phyloP scores from a whole-genome alignment of 306 rosid species.

The Delonix regia region DNA sequence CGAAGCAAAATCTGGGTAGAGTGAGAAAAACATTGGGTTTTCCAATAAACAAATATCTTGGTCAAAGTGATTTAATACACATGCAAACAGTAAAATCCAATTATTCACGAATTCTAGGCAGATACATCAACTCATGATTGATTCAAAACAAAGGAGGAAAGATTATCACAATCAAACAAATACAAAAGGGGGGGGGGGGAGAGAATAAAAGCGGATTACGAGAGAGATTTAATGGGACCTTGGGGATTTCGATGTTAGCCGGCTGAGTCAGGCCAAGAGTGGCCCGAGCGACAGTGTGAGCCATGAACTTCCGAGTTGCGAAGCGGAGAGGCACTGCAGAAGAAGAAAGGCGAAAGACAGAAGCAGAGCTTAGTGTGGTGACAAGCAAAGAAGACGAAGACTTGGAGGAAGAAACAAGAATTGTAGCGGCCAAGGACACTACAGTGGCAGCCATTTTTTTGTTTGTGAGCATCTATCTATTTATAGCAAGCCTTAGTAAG shows the following conservation, averaged over 20 bases:
- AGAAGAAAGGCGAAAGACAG: slow-evolving; percentile 44
- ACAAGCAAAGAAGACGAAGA: slow-evolving; percentile 48
- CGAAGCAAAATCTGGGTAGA: slow-evolving; percentile 28
- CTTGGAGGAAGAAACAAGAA: slow-evolving; percentile 37
- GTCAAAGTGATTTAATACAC: not conserved
- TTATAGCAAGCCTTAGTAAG: slow-evolving; percentile 44
- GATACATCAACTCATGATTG: not conserved
- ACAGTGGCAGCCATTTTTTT: slow-evolving; percentile 59
- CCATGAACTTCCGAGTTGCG: slow-evolving; percentile 63
- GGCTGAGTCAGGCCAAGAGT: slow-evolving; percentile 94
- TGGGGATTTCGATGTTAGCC: slow-evolving; percentile 49
- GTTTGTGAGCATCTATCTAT: slow-evolving; percentile 40
- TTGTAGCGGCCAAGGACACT: slow-evolving; percentile 37
- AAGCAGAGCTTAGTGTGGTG: slow-evolving; percentile 40
- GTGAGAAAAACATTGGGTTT: not conserved
- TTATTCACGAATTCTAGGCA: not conserved
- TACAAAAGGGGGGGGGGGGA: not conserved
- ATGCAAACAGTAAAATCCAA: not conserved
- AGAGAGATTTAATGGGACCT: slow-evolving; percentile 49
- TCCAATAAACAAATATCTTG: slow-evolving; percentile 1
- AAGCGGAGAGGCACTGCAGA: slow-evolving; percentile 41
- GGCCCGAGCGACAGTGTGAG: slow-evolving; percentile 73
- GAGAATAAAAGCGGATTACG: not conserved
- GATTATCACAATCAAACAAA: not conserved
- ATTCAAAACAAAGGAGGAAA: not conserved